A percentile compares a stretch with the other conserved stretches of the same genome.
These are phyloP conservation scores for Bauhinia variegata DNA, from an alignment of 306 rosid species.

Conservation along the genomic window DNA sequence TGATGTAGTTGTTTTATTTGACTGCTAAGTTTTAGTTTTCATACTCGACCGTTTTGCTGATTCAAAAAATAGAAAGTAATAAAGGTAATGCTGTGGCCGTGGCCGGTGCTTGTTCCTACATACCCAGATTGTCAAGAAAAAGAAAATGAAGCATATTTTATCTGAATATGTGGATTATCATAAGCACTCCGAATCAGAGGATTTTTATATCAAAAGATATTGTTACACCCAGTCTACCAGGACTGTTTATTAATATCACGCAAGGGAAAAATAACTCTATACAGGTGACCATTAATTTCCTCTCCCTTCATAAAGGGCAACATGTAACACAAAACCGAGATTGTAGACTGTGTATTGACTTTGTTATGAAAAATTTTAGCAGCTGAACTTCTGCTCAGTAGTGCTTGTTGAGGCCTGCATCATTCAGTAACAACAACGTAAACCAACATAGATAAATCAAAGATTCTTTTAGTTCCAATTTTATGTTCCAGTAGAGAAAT, in stretches of 20 bases:
- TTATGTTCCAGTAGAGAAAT: no score
- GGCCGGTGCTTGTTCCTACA: constrained; percentile 28
- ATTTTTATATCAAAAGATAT: constrained; percentile 45
- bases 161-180: no score
- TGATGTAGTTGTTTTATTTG: constrained; percentile 26
- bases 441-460: background rate
- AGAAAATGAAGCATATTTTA: constrained; percentile 36
- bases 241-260: constrained; percentile 54
- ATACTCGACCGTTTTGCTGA: constrained; percentile 38
- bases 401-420: constrained; percentile 70
- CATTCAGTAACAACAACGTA: constrained; percentile 34
- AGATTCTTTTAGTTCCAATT: no score
- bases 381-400: constrained; percentile 74
- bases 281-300: constrained; percentile 49
- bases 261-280: constrained; percentile 65
- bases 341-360: constrained; percentile 45
- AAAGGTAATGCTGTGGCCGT: constrained; percentile 30
- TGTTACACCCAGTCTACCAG: constrained; percentile 49
- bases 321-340: constrained; percentile 49
- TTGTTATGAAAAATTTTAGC: constrained; percentile 42
- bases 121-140: constrained; percentile 23
- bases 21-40: constrained; percentile 30
- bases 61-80: constrained; percentile 32
- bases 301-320: constrained; percentile 40
- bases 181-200: no score